These are phyloP conservation scores for Gnaphalium uliginosum DNA, from an alignment of 129 eudicot species.

Conservation along the genomic window DNA sequence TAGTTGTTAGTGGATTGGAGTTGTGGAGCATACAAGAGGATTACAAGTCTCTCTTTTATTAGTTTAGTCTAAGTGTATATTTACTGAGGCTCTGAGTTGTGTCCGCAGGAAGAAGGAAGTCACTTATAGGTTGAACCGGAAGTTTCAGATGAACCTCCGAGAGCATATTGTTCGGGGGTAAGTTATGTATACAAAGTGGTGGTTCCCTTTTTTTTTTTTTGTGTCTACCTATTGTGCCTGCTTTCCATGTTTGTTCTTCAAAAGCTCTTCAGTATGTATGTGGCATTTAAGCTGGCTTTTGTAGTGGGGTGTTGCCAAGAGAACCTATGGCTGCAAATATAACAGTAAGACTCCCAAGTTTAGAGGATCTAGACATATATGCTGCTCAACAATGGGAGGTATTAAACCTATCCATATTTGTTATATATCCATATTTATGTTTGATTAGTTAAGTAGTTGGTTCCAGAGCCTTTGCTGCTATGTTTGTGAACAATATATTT, in stretches of 20 bases:
- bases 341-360: conserved; percentile 81
- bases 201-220: background rate
- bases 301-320: conserved; percentile 81
- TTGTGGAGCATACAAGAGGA: conserved; percentile 17
- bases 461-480: background rate
- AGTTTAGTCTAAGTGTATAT: conserved; percentile 5
- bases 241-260: conserved; percentile 1
- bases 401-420: conserved; percentile 18
- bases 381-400: conserved; percentile 97
- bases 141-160: conserved; percentile 75
- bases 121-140: conserved; percentile 60
- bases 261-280: background rate
- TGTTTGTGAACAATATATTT: conserved; percentile 27
- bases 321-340: conserved; percentile 75
- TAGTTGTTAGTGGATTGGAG: conserved; percentile 9
- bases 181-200: conserved; percentile 22
- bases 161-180: conserved; percentile 83
- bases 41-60: conserved; percentile 11
- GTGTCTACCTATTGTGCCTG: conserved; percentile 10
- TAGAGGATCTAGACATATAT: conserved; percentile 76
- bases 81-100: conserved; percentile 24
- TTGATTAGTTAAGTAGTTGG: conserved; percentile 12
- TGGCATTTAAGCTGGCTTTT: conserved; percentile 34
- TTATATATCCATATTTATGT: conserved; percentile 18
- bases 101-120: conserved; percentile 78